Base-by-base conservation (phyloP, 2,329 filamentous ascomycete species). In the Fusarium solani-melongenae region DNA sequence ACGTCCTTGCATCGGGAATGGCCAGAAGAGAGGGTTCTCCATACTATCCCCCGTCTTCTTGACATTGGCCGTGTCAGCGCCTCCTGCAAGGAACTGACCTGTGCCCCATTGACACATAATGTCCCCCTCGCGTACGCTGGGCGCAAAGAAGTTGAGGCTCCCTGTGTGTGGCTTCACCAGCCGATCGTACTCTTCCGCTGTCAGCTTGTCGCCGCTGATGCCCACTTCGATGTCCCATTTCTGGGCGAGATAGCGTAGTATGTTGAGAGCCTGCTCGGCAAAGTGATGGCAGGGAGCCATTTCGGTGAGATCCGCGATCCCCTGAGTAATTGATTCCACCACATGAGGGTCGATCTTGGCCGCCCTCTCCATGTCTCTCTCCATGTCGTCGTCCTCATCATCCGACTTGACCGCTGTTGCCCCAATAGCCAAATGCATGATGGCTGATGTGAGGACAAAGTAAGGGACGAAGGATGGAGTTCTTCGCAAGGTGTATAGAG, bases 221-320 rank as follows among this genome's bases (percentile, higher is more conserved):
- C 87, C 82, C 3, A 90, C 84, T 2, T 89, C 82, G 38, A 91
- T 86, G 36, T 88, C 83, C 90, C 90, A 92, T 70, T 90, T 89
- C 70, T 84, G 85, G 8, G 88, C 87, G 1, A 92, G 81, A 69
- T 87, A 90, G 1, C 86, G 85, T 5, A 92, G 80, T 20, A 92
- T 91, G 70, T 89, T 88, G 55, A 90, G 84, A 0, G 89, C 89
- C 72, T 90, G 88, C 73, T 89, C 87, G 12, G 89, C 89, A 75
- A 91, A 91, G 64, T 88, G 86, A 73, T 91, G 89, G 63, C 89
- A 90, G 0, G 87, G 86, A 1, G 87, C 86, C 90, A 92, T 92
- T 73, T 91, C 88, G 1, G 86, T 86, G 17, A 92, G 81, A 69
- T 91, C 88, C 3, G 85, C 80, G 36, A 92, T 89, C 14, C 89